Evolutionary conservation across 768 basidiomycete genomes (phyloP), one percentile per base, ranked within the genome.

Genomic region (Rhodosporidiobolus odoratus): DNA sequence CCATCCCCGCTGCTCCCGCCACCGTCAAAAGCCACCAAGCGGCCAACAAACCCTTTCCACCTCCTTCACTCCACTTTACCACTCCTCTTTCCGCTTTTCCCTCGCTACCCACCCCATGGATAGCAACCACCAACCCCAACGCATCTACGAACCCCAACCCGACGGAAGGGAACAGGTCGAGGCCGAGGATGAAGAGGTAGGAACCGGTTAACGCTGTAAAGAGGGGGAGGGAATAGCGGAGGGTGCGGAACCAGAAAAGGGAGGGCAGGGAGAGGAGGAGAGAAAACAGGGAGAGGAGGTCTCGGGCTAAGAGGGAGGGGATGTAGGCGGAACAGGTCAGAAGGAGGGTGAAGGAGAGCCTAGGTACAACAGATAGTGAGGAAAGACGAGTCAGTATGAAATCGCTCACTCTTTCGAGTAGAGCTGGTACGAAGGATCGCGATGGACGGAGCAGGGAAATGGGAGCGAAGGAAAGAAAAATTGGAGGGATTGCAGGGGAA

Each of bases 301-400:
- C 60, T 9, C 37, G 35, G 52, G 25, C 27, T 2, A 73, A 40
- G 30, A 73, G 52, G 34, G 70, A 62, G 27, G 68, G 25, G 30
- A 67, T 6, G 4, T 65, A 63, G 23, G n/a, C n/a, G 4, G 72
- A 62, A 13, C 37, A 37, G 52, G 25, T 34, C 2, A 73, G 47
- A 25, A 73, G 52, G 34, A 73, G 65, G 27, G 68, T 32, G 30
- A 67, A 10, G 4, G 68, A 63, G 23, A 52, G n/a, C 10, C 72
- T 73, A 54, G 6, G 15, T 50, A 9, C 21, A 50, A 50, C 48
- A 9, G 48, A 10, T 10, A 15, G 8, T 50, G 15, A 50, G 21
- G 21, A 50, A n/a, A 50, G 21, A 50, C n/a, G n/a, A n/a, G n/a
- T n/a, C n/a, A n/a, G n/a, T n/a, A n/a, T n/a, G n/a, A n/a, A n/a